Percentiles rank a stretch among this genome's conserved stretches.
These are phyloP conservation scores for Amphirosellinia nigrospora DNA, from an alignment of 495 filamentous ascomycete genomes.

Conservation along the genomic window DNA sequence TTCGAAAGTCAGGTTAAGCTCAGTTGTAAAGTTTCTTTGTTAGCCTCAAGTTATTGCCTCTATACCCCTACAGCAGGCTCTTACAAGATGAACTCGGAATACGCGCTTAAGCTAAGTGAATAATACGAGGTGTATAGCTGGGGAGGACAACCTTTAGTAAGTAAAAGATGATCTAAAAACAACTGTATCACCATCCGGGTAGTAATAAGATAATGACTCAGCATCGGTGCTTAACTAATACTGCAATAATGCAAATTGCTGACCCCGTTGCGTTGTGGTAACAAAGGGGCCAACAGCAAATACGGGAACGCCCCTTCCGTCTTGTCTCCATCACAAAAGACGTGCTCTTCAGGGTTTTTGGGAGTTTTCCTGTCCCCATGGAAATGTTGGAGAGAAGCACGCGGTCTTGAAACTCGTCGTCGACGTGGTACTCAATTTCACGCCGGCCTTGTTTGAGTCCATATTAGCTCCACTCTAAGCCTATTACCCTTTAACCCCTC, in stretches of 20 bases:
- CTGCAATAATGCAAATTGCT: not conserved
- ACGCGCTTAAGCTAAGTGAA: not conserved
- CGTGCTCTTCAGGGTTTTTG: not conserved
- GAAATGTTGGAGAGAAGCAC: not conserved
- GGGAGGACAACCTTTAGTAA: not conserved
- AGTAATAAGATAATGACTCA: not conserved
- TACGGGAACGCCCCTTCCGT: not conserved
- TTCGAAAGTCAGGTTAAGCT: not conserved
- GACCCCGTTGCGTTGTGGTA: not conserved
- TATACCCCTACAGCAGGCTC: not conserved
- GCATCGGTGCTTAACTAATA: not conserved
- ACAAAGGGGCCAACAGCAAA: not conserved
- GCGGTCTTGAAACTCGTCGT: not conserved
- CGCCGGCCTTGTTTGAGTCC: not conserved
- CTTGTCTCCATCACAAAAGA: not conserved
- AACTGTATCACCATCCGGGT: not conserved
- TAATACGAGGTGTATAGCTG: not conserved
- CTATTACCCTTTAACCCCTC: not conserved
- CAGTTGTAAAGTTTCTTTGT: not conserved
- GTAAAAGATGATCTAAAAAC: not conserved
- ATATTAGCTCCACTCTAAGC: not conserved
- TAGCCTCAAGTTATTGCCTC: not conserved
- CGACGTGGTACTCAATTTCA: not conserved
- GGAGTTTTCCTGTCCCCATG: not conserved
- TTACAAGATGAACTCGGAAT: not conserved